These are phyloP conservation scores for Akebia trifoliata DNA, from an alignment of 164 flowering plant species.

Conservation along the genomic window DNA sequence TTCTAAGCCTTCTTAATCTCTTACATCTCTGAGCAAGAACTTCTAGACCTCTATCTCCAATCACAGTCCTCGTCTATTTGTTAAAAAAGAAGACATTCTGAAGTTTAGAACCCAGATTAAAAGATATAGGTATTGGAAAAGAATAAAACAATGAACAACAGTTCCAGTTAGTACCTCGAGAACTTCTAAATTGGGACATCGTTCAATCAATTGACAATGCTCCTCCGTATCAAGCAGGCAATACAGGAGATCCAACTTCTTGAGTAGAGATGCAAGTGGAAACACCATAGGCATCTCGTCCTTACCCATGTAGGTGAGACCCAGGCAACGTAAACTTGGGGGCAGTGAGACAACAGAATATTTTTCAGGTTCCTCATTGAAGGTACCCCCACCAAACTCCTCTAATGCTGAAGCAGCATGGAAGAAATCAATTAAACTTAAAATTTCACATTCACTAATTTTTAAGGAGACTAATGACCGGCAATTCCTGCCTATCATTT, in stretches of 20 bases:
- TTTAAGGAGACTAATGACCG: slow-evolving; percentile 61
- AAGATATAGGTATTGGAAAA: neutral
- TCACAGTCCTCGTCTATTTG: slow-evolving; percentile 64
- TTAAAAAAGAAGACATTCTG: neutral
- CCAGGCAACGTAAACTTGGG: slow-evolving; percentile 50
- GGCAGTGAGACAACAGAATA: slow-evolving; percentile 54
- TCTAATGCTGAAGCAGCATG: slow-evolving; percentile 52
- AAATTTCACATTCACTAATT: slow-evolving; percentile 65
- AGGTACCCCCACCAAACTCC: slow-evolving; percentile 90
- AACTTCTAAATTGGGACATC: slow-evolving; percentile 86
- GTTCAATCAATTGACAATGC: slow-evolving; percentile 67
- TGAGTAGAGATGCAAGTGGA: slow-evolving; percentile 56
- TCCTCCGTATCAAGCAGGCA: slow-evolving; percentile 74
- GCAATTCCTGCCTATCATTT: slow-evolving; percentile 72
- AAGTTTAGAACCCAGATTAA: neutral
- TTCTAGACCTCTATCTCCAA: slow-evolving; percentile 77
- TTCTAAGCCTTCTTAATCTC: slow-evolving; percentile 61
- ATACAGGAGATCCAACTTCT: slow-evolving; percentile 87
- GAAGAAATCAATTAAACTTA: slow-evolving; percentile 54
- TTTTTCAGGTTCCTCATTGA: slow-evolving; percentile 42
- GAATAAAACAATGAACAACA: neutral
- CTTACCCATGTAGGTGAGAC: slow-evolving; percentile 57
- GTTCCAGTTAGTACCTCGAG: slow-evolving; percentile 64
- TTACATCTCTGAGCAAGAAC: slow-evolving; percentile 53
- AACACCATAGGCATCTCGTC: slow-evolving; percentile 63